Evolutionary conservation across 495 filamentous ascomycete genomes (phyloP).

Genomic region (Neurospora terricola): DNA sequence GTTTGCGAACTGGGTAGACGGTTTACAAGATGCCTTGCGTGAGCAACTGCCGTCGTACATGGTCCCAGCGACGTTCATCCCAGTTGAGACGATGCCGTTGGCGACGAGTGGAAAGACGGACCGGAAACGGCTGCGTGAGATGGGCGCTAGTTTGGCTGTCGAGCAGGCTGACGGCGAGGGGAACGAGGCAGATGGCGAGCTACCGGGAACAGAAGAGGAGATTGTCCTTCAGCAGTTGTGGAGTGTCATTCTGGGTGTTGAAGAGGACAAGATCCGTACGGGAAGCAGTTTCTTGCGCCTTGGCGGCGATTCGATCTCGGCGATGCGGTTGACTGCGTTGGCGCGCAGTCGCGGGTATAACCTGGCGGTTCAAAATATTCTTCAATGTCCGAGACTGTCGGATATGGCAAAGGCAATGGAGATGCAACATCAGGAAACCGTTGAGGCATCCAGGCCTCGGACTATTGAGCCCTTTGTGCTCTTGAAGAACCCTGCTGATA

Average conservation of each 20-base stretch:
- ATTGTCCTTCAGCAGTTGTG: constrained; percentile 34
- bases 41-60: constrained; percentile 35
- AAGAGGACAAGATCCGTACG: constrained; percentile 20
- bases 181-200: neutral
- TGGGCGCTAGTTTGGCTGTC: neutral
- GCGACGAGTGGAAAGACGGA: constrained; percentile 47
- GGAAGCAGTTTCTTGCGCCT: constrained; percentile 37
- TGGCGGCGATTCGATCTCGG: constrained; percentile 41
- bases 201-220: constrained; percentile 19
- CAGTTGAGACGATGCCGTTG: constrained; percentile 39
- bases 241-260: constrained; percentile 34
- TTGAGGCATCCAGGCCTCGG: neutral
- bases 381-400: constrained; percentile 19
- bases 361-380: constrained; percentile 31
- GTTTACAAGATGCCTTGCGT: neutral
- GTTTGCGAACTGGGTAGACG: neutral
- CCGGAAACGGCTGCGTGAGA: constrained; percentile 31
- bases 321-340: constrained; percentile 38
- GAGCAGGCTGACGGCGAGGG: constrained; percentile 3
- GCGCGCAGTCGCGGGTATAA: constrained; percentile 19
- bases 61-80: constrained; percentile 48
- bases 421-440: neutral
- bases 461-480: constrained; percentile 36
- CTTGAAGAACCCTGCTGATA: constrained; percentile 19
- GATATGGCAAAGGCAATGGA: constrained; percentile 14